Base-by-base conservation (phyloP, 495 filamentous ascomycete species). In the Melanomma pulvis-pyrius region DNA sequence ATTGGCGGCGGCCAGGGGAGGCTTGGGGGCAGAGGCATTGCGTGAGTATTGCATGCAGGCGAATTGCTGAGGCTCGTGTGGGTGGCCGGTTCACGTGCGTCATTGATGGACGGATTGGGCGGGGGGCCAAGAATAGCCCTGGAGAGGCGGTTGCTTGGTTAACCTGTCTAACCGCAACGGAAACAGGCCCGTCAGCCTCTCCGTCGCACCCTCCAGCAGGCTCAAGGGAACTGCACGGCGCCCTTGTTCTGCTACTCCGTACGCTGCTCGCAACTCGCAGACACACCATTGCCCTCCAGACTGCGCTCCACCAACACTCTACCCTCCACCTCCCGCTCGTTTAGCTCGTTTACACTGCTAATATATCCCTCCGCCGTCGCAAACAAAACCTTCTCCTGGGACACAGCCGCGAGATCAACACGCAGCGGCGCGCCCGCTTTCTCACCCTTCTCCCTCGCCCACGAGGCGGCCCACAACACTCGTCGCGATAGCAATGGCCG, bases 401-500 rank as follows among this genome's bases (percentile, higher is more conserved):
- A 30, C 8, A 19, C 51, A 34, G 51, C 25, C 25, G 30, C 51
- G 51, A 52, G 22, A 52, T 28, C 21, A 52, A 4, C 49, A 24
- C 26, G 4, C 4, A 30, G 49, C 21, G 49, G 49, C 49, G 22
- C 49, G 21, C 4, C 49, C 49, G 49, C 49, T 17, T 17, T 30
- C 21, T 2, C 22, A 26, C 11, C 49, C 49, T 52, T 17, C 44
- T 47, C 15, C 3, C 44, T 47, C 4, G 44, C 44, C 44, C 21
- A 22, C 44, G 21, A 17, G 15, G 44, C 44, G 49, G 49, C 19
- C 2, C 49, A 15, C 5, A 12, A 15, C 51, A 55, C 24, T 30
- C 51, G 7, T 11, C 30, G 13, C 28, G 12, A 6, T 44, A 30
- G 29, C 65, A 30, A 68, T 68, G 65, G 19, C 59, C 25, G 64